These are phyloP conservation scores for Ceratocystis cacaofunesta DNA, from an alignment of 2,329 filamentous ascomycete genomes.

Conservation along the genomic window DNA sequence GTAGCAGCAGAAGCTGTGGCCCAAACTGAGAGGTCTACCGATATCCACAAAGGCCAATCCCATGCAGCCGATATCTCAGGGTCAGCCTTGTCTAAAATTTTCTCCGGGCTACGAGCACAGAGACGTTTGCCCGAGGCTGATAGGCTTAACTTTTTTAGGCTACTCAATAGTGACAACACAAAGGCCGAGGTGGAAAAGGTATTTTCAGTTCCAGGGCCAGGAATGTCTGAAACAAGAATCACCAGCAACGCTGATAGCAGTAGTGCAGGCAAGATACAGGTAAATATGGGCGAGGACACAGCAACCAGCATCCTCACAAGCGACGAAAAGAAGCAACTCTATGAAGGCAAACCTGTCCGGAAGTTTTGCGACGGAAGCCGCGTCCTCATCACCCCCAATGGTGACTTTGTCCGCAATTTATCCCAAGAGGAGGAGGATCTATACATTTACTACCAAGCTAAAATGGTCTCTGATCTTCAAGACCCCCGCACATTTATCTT, in stretches of 20 bases:
- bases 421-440: constrained; percentile 52
- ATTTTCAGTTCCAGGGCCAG: background rate
- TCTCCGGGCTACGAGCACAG: background rate
- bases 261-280: constrained; percentile 12
- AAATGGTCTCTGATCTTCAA: constrained; percentile 35
- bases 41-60: constrained; percentile 2
- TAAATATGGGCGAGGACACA: background rate
- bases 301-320: constrained; percentile 30
- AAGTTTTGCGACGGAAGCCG: constrained; percentile 45
- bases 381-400: constrained; percentile 60
- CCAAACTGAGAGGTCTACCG: background rate
- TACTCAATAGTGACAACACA: constrained; percentile 22
- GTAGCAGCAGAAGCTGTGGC: constrained; percentile 2
- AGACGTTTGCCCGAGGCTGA: constrained; percentile 21
- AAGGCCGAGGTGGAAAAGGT: constrained; percentile 8
- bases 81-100: constrained; percentile 3
- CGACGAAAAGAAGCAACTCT: constrained; percentile 40
- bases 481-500: constrained; percentile 43
- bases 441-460: constrained; percentile 53
- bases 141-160: constrained; percentile 27
- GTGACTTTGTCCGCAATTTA: constrained; percentile 60
- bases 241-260: background rate
- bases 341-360: constrained; percentile 42
- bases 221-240: background rate
- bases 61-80: background rate